phyloP scores from a whole-genome alignment of 2,329 filamentous ascomycete genomes.

The Fusarium phyllophilum region DNA sequence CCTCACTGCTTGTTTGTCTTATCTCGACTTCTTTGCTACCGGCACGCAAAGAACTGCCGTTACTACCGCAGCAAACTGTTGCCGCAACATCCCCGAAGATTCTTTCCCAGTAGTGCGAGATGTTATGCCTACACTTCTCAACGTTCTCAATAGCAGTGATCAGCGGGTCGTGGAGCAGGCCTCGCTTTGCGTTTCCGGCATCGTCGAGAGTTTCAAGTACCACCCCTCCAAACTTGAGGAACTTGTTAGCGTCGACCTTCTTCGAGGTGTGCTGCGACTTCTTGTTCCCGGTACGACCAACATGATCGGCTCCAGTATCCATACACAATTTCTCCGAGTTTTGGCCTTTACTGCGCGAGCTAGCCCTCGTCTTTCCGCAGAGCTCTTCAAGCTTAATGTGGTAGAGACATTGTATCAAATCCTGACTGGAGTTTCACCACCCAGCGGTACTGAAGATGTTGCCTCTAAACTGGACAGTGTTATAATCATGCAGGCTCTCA shows the following conservation, averaged over 20 bases:
- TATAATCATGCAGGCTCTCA: conserved; percentile 97
- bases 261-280: conserved; percentile 85
- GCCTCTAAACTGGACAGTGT: conserved; percentile 93
- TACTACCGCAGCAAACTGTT: conserved; percentile 97
- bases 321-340: conserved; percentile 94
- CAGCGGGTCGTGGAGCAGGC: conserved; percentile 97
- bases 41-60: conserved; percentile 97
- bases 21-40: conserved; percentile 96
- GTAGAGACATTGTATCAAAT: conserved; percentile 99
- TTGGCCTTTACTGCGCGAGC: conserved; percentile 90
- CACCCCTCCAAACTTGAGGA: conserved; percentile 90
- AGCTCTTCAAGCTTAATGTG: conserved; percentile 94
- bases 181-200: conserved; percentile 92
- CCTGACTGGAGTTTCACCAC: conserved; percentile 92
- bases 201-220: conserved; percentile 96
- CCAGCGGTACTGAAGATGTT: conserved; percentile 78
- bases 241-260: conserved; percentile 86
- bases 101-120: conserved; percentile 91
- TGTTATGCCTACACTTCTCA: conserved; percentile 95
- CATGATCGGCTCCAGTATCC: conserved; percentile 90
- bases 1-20: conserved; percentile 93
- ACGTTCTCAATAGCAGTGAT: conserved; percentile 90
- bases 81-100: conserved; percentile 93
- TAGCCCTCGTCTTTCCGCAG: conserved; percentile 86
- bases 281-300: conserved; percentile 95